Conservation (phyloP, 2,329 filamentous ascomycete species). For the Calonectria leucothoes region DNA sequence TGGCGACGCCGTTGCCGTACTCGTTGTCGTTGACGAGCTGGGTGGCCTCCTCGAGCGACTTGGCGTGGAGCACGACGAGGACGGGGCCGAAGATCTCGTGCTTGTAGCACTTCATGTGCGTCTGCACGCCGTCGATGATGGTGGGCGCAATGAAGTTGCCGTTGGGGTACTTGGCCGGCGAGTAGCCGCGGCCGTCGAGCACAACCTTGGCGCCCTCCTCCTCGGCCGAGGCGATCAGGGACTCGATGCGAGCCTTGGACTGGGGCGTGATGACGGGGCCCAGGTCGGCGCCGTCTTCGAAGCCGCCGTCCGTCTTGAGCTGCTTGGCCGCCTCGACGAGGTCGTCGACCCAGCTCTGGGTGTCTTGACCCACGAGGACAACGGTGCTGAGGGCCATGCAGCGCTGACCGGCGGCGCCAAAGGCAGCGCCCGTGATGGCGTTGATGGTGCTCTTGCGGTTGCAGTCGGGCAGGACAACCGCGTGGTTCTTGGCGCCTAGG, state of each 20-base stretch:
- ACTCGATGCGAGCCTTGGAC: constrained; percentile 27
- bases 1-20: constrained; percentile 49
- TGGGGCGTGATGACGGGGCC: constrained; percentile 34
- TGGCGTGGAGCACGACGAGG: constrained; percentile 46
- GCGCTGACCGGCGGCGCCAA: constrained; percentile 75
- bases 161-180: constrained; percentile 29
- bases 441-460: constrained; percentile 77
- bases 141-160: constrained; percentile 59
- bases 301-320: constrained; percentile 46
- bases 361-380: constrained; percentile 74
- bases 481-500: constrained; percentile 77
- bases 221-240: constrained; percentile 27
- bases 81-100: constrained; percentile 49
- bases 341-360: constrained; percentile 70
- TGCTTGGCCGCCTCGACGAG: constrained; percentile 71
- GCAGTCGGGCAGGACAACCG: constrained; percentile 73
- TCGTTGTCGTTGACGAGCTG: constrained; percentile 42
- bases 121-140: constrained; percentile 45
- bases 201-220: constrained; percentile 29
- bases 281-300: constrained; percentile 31
- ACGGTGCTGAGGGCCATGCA: constrained; percentile 76
- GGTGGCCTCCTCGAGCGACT: constrained; percentile 47
- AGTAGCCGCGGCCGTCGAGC: constrained; percentile 30
- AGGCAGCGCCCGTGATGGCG: constrained; percentile 74
- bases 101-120: constrained; percentile 50